Percentiles rank a stretch among this genome's conserved stretches.
These are phyloP conservation scores for Phanerochaete carnosa DNA, from an alignment of 768 basidiomycete species.

Conservation along the genomic window DNA sequence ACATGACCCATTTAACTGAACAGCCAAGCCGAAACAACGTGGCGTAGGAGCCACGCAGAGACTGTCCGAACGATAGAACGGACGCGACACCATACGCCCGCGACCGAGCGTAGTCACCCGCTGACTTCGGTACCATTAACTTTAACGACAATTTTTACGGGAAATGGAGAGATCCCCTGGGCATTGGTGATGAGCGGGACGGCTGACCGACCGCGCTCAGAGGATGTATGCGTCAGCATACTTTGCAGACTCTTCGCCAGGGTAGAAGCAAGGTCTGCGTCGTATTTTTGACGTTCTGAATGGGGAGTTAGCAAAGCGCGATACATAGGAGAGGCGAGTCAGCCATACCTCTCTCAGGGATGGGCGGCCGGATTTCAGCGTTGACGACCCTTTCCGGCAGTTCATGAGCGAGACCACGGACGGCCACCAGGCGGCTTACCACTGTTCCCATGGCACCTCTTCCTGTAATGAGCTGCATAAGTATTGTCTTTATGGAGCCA, in stretches of 20 bases:
- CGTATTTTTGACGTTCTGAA: slow-evolving; percentile 51
- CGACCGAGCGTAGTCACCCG: slow-evolving; percentile 26
- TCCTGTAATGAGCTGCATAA: slow-evolving; percentile 39
- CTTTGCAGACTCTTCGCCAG: slow-evolving; percentile 64
- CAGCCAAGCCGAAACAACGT: background rate
- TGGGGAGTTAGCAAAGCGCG: slow-evolving; percentile 26
- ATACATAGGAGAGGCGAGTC: background rate
- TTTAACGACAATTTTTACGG: slow-evolving; percentile 64
- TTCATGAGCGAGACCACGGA: background rate
- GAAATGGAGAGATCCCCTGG: slow-evolving; percentile 74
- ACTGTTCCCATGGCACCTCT: slow-evolving; percentile 86
- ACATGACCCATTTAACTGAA: background rate
- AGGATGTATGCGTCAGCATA: slow-evolving; percentile 77
- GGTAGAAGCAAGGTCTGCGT: slow-evolving; percentile 53
- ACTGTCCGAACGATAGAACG: background rate
- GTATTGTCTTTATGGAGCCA: too few relatives aligned
- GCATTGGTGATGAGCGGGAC: slow-evolving; percentile 80
- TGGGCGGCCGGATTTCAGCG: slow-evolving; percentile 73
- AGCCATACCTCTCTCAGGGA: slow-evolving; percentile 52
- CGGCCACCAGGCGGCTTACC: slow-evolving; percentile 37
- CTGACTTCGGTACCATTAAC: slow-evolving; percentile 62
- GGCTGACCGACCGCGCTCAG: slow-evolving; percentile 67
- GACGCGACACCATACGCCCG: background rate
- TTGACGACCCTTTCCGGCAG: slow-evolving; percentile 62
- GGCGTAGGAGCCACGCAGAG: background rate